Conservation (phyloP, 2,329 filamentous ascomycete genomes). For the Pseudogymnoascus sp. region DNA sequence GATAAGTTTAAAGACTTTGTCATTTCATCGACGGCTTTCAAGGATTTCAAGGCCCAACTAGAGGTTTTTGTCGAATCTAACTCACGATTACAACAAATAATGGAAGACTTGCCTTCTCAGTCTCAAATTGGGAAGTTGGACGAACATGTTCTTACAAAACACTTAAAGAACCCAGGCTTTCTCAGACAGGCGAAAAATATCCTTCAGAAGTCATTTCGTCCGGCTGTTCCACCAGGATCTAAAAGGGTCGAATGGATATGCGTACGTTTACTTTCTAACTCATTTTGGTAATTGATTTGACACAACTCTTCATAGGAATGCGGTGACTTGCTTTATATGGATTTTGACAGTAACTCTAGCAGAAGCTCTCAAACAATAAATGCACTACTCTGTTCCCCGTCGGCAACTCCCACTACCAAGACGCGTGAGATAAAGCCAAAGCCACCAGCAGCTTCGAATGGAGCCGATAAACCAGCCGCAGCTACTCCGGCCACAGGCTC, state of each 20-base stretch:
- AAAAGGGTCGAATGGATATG: not conserved
- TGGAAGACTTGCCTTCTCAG: not conserved
- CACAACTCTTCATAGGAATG: not conserved
- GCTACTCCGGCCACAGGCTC: not conserved
- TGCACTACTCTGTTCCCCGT: not conserved
- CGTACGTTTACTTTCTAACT: not conserved
- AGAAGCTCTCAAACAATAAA: not conserved
- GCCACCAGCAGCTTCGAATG: constrained; percentile 7
- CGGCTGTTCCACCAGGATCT: not conserved
- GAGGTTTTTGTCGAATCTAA: not conserved
- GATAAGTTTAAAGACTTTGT: not conserved
- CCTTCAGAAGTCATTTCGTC: not conserved
- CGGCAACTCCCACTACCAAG: not conserved
- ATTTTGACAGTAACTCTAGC: not conserved
- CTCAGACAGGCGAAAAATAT: not conserved
- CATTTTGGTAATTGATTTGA: not conserved
- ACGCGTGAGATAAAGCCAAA: not conserved
- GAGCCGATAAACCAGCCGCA: not conserved
- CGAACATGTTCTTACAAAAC: not conserved
- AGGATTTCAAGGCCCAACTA: not conserved
- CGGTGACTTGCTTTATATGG: not conserved
- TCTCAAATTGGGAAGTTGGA: not conserved
- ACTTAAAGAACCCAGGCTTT: not conserved
- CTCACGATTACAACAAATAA: not conserved
- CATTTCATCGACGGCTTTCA: not conserved